Evolutionary conservation across 1,139 yeast species (phyloP).

Genomic region (Saccharomyces hybrid): DNA sequence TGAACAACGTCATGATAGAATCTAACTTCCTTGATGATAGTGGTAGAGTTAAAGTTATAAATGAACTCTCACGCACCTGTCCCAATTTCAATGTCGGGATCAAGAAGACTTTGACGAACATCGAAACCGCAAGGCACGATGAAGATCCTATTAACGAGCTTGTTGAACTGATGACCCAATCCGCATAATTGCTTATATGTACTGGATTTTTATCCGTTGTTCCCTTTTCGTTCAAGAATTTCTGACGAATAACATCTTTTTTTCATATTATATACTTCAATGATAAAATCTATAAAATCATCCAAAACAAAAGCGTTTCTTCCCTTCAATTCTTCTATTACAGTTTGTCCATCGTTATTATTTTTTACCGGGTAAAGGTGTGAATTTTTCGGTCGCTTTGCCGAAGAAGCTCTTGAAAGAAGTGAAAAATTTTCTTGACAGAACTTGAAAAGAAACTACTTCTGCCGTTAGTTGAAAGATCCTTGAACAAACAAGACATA

Average conservation of each 20-base stretch:
- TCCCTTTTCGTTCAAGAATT: not conserved
- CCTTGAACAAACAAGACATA: not conserved
- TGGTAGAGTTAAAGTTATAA: conserved; percentile 47
- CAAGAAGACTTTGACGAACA: conserved; percentile 72
- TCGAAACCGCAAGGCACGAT: conserved; percentile 73
- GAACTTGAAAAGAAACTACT: not conserved
- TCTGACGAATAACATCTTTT: not conserved
- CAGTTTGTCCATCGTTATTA: not conserved
- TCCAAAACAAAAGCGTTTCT: not conserved
- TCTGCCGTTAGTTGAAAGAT: not conserved
- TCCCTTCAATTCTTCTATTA: not conserved
- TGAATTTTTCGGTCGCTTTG: not conserved
- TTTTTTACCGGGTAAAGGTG: not conserved
- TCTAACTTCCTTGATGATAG: conserved; percentile 52
- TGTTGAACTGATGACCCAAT: conserved; percentile 42
- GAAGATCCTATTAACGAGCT: conserved; percentile 57
- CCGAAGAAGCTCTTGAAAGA: not conserved
- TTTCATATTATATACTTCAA: not conserved
- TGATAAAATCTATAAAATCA: not conserved
- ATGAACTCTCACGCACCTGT: conserved; percentile 41
- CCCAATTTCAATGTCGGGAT: conserved; percentile 68
- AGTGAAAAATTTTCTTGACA: not conserved
- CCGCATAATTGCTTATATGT: conserved; percentile 12
- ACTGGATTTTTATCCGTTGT: not conserved
- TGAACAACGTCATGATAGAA: conserved; percentile 62